Base-by-base conservation (phyloP, 2,329 filamentous ascomycete species). In the Ceratocystis eucalypticola region DNA sequence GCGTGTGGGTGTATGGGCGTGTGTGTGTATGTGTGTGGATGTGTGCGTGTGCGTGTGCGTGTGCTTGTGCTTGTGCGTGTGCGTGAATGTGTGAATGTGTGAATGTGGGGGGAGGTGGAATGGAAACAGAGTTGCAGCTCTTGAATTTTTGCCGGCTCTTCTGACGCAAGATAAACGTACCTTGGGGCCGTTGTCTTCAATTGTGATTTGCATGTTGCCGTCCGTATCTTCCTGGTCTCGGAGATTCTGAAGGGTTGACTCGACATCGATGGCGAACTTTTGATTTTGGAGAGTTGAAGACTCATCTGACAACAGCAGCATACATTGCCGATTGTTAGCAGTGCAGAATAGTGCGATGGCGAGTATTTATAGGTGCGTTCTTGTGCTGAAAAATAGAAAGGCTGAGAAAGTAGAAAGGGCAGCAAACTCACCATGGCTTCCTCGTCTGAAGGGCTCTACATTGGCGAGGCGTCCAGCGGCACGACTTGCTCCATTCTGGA, bases 121-220 rank as follows among this genome's bases (percentile, higher is more conserved):
- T 12, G 22, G 15, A 41, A 41, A 12, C 10, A 12, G 10, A 41
- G 37, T 4, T 8, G 37, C 12, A 15, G 37, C 37, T 15, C 12
- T 41, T 41, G 12, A 41, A 15, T 15, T 41, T 41, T 41, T 41
- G 37, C 37, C 12, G 10, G 10, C 37, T 41, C 37, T 41, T 41
- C 12, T 8, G 17, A 37, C 20, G 25, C 12, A 33, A 10, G 17
- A 28, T 59, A 3, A 30, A 62, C 73, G 69, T 75, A 88, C 89
- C 82, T 97, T 99, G 62, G 94, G 93, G 0, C 94, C 94, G 70
- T 84, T 83, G 77, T 99, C 94, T 73, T 97, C 94, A 71, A 97
- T 96, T 37, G 94, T 99, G 75, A 99, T 99, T 76, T 97, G 92
- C 81, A 91, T 89, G 76, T 99, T 96, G 66, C 84, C 81, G 76